These are phyloP conservation scores for Apium graveolens DNA, from an alignment of 129 eudicot species.

Conservation along the genomic window DNA sequence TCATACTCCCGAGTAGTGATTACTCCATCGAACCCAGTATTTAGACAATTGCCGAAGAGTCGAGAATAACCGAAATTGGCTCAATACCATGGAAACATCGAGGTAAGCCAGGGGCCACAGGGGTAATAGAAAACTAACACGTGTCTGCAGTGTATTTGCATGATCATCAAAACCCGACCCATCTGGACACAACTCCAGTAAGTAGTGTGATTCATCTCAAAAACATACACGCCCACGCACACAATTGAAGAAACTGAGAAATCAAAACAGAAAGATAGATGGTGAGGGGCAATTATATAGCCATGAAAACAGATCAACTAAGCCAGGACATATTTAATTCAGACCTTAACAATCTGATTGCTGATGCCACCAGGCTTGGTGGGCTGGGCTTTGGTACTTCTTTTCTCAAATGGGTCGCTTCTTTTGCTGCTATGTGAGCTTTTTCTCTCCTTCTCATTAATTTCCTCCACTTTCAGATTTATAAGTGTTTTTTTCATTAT, in stretches of 20 bases:
- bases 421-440: slow-evolving; percentile 65
- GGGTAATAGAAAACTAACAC: background rate
- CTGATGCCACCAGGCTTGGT: slow-evolving; percentile 46
- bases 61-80: background rate
- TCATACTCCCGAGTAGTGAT: too few species aligned
- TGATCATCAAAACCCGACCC: background rate
- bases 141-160: background rate
- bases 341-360: slow-evolving; percentile 38
- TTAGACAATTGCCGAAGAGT: too few species aligned
- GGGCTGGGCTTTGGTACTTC: slow-evolving; percentile 59
- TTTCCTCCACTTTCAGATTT: too few species aligned
- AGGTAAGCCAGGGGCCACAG: background rate
- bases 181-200: background rate
- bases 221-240: background rate
- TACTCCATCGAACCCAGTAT: too few species aligned
- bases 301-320: slow-evolving; percentile 29
- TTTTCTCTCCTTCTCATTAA: too few species aligned
- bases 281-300: slow-evolving; percentile 44
- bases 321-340: slow-evolving; percentile 36
- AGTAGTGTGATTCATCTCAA: background rate
- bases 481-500: background rate
- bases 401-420: slow-evolving; percentile 72
- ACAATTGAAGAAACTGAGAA: background rate
- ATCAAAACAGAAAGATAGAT: slow-evolving; percentile 24
- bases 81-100: background rate